These are phyloP conservation scores for Suillus occidentalis DNA, from an alignment of 768 basidiomycete genomes.

Conservation along the genomic window DNA sequence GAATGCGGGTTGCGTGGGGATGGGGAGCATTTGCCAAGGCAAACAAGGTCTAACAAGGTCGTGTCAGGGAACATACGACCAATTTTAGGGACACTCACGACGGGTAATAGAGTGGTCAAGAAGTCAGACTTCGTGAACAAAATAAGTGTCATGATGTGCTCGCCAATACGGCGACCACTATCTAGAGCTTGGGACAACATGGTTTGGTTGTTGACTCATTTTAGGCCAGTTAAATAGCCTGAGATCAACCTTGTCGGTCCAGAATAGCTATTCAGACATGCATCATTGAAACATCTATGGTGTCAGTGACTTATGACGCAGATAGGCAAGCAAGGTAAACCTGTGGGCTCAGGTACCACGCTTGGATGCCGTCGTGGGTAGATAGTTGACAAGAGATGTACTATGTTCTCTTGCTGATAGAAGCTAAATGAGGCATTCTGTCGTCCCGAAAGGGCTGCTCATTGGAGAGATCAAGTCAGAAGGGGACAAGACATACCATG, in stretches of 20 bases:
- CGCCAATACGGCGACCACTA: neutral
- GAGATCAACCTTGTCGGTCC: neutral
- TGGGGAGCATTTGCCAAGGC: constrained; percentile 24
- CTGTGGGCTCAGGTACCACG: too few species aligned
- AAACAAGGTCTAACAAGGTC: constrained; percentile 24
- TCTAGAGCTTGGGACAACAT: constrained; percentile 3
- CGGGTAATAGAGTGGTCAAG: constrained; percentile 9
- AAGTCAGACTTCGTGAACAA: constrained; percentile 11
- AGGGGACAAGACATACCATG: too few species aligned
- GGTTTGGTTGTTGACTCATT: neutral
- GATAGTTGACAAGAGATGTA: neutral
- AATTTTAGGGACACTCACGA: neutral
- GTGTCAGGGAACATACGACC: neutral
- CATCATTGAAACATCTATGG: neutral
- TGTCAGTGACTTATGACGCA: neutral
- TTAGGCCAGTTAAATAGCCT: neutral
- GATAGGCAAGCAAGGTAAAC: neutral
- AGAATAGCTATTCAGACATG: neutral
- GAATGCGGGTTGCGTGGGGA: constrained; percentile 4
- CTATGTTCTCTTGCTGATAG: too few species aligned
- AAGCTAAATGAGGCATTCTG: neutral
- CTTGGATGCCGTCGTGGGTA: neutral
- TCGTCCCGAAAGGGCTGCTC: neutral
- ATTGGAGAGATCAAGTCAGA: neutral
- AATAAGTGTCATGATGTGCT: constrained; percentile 14